phyloP scores from a whole-genome alignment of 495 filamentous ascomycete species.

The Cetradonia linearis region DNA sequence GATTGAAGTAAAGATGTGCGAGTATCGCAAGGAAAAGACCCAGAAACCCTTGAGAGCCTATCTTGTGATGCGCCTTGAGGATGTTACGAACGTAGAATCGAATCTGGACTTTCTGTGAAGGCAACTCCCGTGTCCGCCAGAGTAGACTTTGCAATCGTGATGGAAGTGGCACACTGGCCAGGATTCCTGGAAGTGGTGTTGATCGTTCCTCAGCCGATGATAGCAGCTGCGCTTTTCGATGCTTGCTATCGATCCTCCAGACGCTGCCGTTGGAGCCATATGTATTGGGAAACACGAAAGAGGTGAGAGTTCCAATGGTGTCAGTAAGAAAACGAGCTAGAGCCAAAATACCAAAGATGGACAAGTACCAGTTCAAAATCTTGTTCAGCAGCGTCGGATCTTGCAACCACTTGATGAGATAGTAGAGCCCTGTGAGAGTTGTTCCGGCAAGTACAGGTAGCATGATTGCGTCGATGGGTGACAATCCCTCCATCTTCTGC shows the following conservation, averaged over 20 bases:
- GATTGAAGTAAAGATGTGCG: conserved; percentile 57
- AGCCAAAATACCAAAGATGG: conserved; percentile 63
- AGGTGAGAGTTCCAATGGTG: conserved; percentile 48
- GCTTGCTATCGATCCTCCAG: conserved; percentile 31
- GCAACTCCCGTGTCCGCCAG: conserved; percentile 40
- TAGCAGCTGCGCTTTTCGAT: conserved; percentile 9
- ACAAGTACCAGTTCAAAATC: conserved; percentile 78
- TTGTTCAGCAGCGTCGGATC: conserved; percentile 74
- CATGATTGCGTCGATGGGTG: conserved; percentile 72
- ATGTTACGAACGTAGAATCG: conserved; percentile 37
- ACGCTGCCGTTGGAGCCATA: conserved; percentile 31
- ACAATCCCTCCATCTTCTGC: conserved; percentile 62
- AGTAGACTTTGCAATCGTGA: conserved; percentile 26
- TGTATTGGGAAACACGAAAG: conserved; percentile 61
- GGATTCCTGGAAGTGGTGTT: conserved; percentile 46
- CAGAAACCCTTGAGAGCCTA: conserved; percentile 47
- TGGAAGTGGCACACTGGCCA: conserved; percentile 36
- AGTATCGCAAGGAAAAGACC: conserved; percentile 49
- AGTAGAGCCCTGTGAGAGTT: conserved; percentile 68
- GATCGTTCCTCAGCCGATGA: conserved; percentile 15
- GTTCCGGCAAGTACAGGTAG: conserved; percentile 73
- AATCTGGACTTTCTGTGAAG: conserved; percentile 41
- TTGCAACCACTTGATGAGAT: conserved; percentile 80
- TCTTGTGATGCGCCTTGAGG: conserved; percentile 33
- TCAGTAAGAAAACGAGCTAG: conserved; percentile 62